Evolutionary conservation across 148 eudicot species (phyloP).

Genomic region (Chenopodium album): DNA sequence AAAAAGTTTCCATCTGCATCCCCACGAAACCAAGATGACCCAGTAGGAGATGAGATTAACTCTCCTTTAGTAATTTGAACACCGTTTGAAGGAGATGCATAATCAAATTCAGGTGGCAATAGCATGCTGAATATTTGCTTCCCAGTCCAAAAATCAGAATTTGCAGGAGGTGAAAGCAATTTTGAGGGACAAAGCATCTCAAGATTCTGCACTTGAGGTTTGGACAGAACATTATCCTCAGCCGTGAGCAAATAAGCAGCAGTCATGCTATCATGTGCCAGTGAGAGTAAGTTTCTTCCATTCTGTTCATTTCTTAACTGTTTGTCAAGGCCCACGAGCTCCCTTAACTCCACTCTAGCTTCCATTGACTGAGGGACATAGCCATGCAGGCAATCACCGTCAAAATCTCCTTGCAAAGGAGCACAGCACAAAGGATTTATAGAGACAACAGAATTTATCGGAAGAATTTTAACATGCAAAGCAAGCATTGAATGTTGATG

Average conservation of each 20-base stretch:
- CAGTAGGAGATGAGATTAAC: constrained; percentile 47
- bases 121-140: constrained; percentile 71
- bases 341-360: constrained; percentile 70
- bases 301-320: constrained; percentile 76
- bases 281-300: constrained; percentile 68
- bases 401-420: constrained; percentile 91
- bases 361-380: constrained; percentile 83
- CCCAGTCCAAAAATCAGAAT: constrained; percentile 64
- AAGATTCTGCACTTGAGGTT: constrained; percentile 65
- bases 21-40: constrained; percentile 81
- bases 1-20: constrained; percentile 60
- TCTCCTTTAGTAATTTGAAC: constrained; percentile 65
- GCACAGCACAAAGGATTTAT: constrained; percentile 83
- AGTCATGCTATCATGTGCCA: constrained; percentile 84
- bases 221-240: constrained; percentile 51
- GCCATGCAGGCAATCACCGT: constrained; percentile 94
- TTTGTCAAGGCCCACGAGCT: constrained; percentile 70
- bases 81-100: constrained; percentile 36
- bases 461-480: constrained; percentile 65
- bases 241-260: constrained; percentile 71
- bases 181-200: constrained; percentile 60
- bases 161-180: constrained; percentile 26
- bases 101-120: constrained; percentile 67
- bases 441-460: constrained; percentile 64
- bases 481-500: constrained; percentile 88